Evolutionary conservation across 148 eudicot genomes (phyloP).

Genomic region (Nyssa sinensis): DNA sequence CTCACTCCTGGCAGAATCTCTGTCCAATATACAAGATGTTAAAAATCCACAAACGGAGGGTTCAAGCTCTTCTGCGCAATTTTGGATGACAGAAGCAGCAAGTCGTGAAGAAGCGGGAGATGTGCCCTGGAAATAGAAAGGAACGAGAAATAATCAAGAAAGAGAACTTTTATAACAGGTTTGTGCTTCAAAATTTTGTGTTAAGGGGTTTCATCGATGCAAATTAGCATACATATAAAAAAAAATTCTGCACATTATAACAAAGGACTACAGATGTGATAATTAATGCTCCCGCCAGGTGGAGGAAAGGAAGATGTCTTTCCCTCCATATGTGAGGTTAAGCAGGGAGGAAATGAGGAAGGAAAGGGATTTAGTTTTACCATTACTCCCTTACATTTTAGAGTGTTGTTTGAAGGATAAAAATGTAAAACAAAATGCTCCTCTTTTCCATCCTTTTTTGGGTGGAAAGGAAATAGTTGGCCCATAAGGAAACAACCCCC

Average conservation of each 20-base stretch:
- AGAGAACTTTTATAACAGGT: conserved; percentile 12
- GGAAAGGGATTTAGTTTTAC: too few relatives aligned
- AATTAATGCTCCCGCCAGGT: not conserved
- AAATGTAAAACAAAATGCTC: too few relatives aligned
- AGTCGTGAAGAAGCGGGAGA: conserved; percentile 60
- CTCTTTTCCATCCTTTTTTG: too few relatives aligned
- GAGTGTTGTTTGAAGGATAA: too few relatives aligned
- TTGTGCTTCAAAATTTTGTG: not conserved
- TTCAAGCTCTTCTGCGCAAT: conserved; percentile 56
- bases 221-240: not conserved
- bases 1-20: conserved; percentile 50
- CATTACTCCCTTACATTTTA: too few relatives aligned
- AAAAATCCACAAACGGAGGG: conserved; percentile 59
- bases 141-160: not conserved
- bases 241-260: not conserved
- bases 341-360: too few relatives aligned
- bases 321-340: too few relatives aligned
- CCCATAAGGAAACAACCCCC: too few relatives aligned
- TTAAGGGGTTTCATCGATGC: not conserved
- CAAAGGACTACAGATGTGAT: not conserved
- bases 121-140: conserved; percentile 47
- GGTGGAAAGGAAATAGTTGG: too few relatives aligned
- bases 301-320: not conserved
- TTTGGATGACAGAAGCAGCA: conserved; percentile 64
- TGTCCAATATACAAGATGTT: conserved; percentile 68